A percentile compares a stretch with the other conserved stretches of the same genome.
These are phyloP conservation scores for Fusarium goolgardi DNA, from an alignment of 2,329 filamentous ascomycete species.

Conservation along the genomic window DNA sequence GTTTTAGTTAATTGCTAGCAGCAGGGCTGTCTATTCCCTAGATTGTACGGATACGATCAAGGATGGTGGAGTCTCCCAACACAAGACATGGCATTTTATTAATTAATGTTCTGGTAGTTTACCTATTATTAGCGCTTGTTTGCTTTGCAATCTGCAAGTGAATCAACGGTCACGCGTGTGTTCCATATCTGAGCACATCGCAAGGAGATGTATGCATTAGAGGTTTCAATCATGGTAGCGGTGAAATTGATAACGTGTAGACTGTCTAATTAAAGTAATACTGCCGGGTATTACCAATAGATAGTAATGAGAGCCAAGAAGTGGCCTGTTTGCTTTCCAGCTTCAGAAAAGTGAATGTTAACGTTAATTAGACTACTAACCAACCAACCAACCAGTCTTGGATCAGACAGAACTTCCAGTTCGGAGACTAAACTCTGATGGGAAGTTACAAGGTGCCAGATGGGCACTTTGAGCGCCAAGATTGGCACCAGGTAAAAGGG, in stretches of 20 bases:
- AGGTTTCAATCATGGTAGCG: not conserved
- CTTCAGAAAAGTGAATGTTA: conserved; percentile 28
- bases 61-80: conserved; percentile 21
- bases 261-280: not conserved
- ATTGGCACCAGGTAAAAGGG: conserved; percentile 17
- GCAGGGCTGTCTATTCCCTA: conserved; percentile 15
- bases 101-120: conserved; percentile 1
- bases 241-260: not conserved
- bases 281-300: not conserved
- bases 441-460: not conserved
- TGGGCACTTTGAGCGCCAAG: not conserved
- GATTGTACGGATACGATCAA: conserved; percentile 36
- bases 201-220: not conserved
- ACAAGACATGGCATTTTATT: conserved; percentile 8
- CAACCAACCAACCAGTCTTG: conserved; percentile 15
- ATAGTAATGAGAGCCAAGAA: conserved; percentile 11
- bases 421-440: conserved; percentile 32
- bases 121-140: not conserved
- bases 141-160: conserved; percentile 4
- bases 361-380: not conserved
- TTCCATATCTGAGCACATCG: not conserved
- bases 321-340: conserved; percentile 35
- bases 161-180: conserved; percentile 6
- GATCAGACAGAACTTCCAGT: conserved; percentile 14
- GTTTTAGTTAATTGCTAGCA: conserved; percentile 8